Percentiles rank a stretch among this genome's conserved stretches.
Evolutionary conservation across 2,329 filamentous ascomycete genomes (phyloP).

Genomic region (Talaromyces rugulosus): DNA sequence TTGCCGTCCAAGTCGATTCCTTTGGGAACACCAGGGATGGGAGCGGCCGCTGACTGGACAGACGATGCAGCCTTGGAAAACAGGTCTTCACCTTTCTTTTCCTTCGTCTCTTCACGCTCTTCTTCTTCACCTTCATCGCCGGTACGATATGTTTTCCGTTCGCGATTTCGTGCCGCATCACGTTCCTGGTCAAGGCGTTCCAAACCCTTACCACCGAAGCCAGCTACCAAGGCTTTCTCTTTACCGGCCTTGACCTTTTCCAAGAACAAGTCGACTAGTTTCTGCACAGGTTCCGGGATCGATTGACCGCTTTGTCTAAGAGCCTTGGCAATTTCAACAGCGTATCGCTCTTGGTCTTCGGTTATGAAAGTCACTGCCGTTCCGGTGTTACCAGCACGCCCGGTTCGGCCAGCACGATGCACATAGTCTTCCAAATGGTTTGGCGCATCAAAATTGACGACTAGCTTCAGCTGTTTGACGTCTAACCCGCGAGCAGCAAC

Average conservation of each 20-base stretch:
- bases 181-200: constrained; percentile 88
- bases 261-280: constrained; percentile 64
- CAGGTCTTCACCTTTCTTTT: constrained; percentile 59
- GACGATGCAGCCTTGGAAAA: constrained; percentile 59
- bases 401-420: constrained; percentile 87
- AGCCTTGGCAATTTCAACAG: constrained; percentile 83
- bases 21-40: constrained; percentile 44
- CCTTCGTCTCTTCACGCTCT: constrained; percentile 63
- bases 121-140: constrained; percentile 78
- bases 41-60: constrained; percentile 59
- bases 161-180: constrained; percentile 77
- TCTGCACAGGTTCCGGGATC: constrained; percentile 65
- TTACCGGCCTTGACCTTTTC: constrained; percentile 92
- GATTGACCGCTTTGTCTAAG: constrained; percentile 86
- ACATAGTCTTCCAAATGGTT: constrained; percentile 97
- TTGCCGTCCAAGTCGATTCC: constrained; percentile 62
- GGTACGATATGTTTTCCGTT: constrained; percentile 84
- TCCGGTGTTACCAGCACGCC: constrained; percentile 88
- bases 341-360: constrained; percentile 85
- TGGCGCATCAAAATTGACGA: constrained; percentile 91
- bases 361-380: constrained; percentile 94
- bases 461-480: constrained; percentile 91
- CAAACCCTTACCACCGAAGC: constrained; percentile 92
- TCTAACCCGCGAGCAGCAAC: constrained; percentile 93
- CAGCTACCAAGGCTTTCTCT: constrained; percentile 75